Conservation (phyloP, 2,329 filamentous ascomycete species). For the Ascochyta fabae region DNA sequence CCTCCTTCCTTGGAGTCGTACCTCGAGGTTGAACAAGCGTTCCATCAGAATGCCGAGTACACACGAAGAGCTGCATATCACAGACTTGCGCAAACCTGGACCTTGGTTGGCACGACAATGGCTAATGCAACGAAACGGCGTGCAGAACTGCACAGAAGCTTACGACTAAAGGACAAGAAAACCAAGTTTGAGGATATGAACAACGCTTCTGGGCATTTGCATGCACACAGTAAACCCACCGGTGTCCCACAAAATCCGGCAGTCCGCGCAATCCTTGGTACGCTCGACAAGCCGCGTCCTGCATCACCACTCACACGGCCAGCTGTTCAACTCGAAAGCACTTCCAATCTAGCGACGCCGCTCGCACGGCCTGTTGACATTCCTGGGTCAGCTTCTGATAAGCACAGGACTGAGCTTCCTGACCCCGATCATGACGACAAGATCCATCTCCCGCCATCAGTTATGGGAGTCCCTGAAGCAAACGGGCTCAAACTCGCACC, state of each 20-base stretch:
- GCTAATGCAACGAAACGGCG: slow-evolving; percentile 56
- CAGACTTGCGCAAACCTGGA: slow-evolving; percentile 65
- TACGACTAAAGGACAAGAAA: slow-evolving; percentile 32
- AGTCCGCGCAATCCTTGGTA: slow-evolving; percentile 41
- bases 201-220: slow-evolving; percentile 18
- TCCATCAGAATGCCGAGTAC: slow-evolving; percentile 61
- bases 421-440: slow-evolving; percentile 48
- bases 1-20: slow-evolving; percentile 49
- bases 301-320: slow-evolving; percentile 27
- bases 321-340: slow-evolving; percentile 53
- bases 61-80: slow-evolving; percentile 59
- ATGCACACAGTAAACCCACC: slow-evolving; percentile 32
- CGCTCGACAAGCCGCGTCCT: slow-evolving; percentile 40
- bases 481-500: not conserved
- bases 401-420: slow-evolving; percentile 31
- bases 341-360: slow-evolving; percentile 63
- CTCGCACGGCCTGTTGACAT: slow-evolving; percentile 55
- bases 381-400: slow-evolving; percentile 4
- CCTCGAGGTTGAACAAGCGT: slow-evolving; percentile 48
- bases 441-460: slow-evolving; percentile 46
- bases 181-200: slow-evolving; percentile 14
- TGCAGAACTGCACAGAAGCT: slow-evolving; percentile 41
- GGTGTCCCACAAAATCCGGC: slow-evolving; percentile 37
- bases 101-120: slow-evolving; percentile 60
- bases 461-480: slow-evolving; percentile 16